Conservation (phyloP, 1,284 basidiomycete species). For the Malassezia arunalokei region DNA sequence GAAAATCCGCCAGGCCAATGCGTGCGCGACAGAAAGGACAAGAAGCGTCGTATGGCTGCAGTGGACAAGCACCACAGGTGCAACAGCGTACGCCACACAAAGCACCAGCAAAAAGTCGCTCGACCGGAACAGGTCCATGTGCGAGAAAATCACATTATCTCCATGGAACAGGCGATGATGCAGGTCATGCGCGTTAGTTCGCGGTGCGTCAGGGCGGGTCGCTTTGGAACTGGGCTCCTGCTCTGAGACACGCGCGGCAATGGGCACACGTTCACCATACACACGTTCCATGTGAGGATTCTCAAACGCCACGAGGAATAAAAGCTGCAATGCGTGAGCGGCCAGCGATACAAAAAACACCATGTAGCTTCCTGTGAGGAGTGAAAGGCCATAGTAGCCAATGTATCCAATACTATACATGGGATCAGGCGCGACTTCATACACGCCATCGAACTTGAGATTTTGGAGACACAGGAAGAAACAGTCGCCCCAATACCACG, state of each 20-base stretch:
- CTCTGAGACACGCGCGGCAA: slow-evolving; percentile 19
- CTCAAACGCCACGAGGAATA: slow-evolving; percentile 90
- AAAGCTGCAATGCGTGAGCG: slow-evolving; percentile 87
- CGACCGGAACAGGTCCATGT: slow-evolving; percentile 69
- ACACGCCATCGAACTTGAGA: slow-evolving; percentile 92
- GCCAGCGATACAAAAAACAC: slow-evolving; percentile 84
- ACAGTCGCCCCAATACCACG: slow-evolving; percentile 90
- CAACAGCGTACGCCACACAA: slow-evolving; percentile 53
- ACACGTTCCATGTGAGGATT: slow-evolving; percentile 63
- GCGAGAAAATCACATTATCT: slow-evolving; percentile 67
- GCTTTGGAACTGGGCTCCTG: not conserved
- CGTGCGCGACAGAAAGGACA: slow-evolving; percentile 64
- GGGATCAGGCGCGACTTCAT: slow-evolving; percentile 74
- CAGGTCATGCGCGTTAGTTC: slow-evolving; percentile 60
- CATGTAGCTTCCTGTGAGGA: slow-evolving; percentile 73
- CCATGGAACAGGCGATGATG: slow-evolving; percentile 79
- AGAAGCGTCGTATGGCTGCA: slow-evolving; percentile 46
- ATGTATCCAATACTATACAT: slow-evolving; percentile 73
- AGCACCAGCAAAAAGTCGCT: slow-evolving; percentile 60
- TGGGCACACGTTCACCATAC: slow-evolving; percentile 36
- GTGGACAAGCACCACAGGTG: slow-evolving; percentile 42
- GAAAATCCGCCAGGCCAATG: slow-evolving; percentile 71
- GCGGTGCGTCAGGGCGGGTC: not conserved
- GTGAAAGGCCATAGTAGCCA: slow-evolving; percentile 79
- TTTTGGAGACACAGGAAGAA: slow-evolving; percentile 67